Evolutionary conservation across 306 rosid species (phyloP), one percentile per base, ranked within the genome.

Genomic region (Trifolium dubium): DNA sequence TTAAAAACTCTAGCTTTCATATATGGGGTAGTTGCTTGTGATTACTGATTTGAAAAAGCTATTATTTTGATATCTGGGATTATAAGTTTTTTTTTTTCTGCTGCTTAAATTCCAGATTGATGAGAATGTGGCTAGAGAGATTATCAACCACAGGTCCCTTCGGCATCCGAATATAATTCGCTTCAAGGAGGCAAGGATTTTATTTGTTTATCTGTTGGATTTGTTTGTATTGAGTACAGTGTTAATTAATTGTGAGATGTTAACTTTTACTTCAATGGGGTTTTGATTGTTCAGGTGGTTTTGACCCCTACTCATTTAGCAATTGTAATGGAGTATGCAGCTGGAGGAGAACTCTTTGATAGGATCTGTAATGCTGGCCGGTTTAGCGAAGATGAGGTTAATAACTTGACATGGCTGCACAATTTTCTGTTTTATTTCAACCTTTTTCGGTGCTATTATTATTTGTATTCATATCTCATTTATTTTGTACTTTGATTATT

Each of bases 41-140:
- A 43, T 43, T 11, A 10, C 49, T 43, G 3, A 11, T 53, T 18
- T 7, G 31, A 53, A 17, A 23, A 23, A 23, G 23, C 23, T 23
- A 23, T 59, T 74, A 55, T 59, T 66, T 64, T 75, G 63, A 53
- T 28, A 46, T 43, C 30, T 63, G 12, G 43, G 62, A 30, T 75
- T 72, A 2, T 32, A 28, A 70, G 29, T 67, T 58, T 56, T 12
- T 49, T 31, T 50, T 15, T 73, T 11, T 11, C 10, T 34, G 55
- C 34, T 35, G 5, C 4, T 59, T 1, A 8, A 29, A 60, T 60
- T 79, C 69, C 85, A 89, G 93, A 87, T 89, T 64, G 94, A 89
- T 73, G 94, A 89, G 87, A 89, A 87, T 79, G 94, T 89, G 76
- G 94, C 91, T 0, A 83, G 94, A 70, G 94, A 89, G 84, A 89